These are phyloP conservation scores for Quercus phellos DNA, from an alignment of 331 rosid species.

Conservation along the genomic window DNA sequence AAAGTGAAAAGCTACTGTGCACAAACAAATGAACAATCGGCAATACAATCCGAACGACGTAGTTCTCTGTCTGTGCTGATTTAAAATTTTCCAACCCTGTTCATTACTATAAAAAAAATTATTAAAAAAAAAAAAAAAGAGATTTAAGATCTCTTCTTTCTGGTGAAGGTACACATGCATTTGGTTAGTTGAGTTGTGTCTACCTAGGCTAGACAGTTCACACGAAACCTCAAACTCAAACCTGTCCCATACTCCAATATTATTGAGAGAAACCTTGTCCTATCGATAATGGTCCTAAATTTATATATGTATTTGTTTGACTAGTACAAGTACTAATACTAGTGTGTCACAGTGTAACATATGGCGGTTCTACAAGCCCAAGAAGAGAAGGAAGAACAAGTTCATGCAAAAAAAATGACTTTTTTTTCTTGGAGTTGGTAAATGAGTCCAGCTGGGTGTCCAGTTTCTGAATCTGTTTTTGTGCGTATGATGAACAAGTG, in stretches of 20 bases:
- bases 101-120: neutral
- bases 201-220: no score
- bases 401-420: neutral
- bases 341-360: neutral
- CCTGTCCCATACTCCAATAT: no score
- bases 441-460: neutral
- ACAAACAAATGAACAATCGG: neutral
- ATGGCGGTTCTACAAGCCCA: neutral
- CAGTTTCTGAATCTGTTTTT: neutral
- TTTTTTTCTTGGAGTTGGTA: neutral
- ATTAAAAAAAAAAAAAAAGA: neutral
- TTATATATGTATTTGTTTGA: neutral
- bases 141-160: conserved; percentile 16
- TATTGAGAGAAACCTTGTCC: no score
- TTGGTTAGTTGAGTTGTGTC: no score
- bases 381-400: neutral
- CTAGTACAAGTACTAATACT: neutral
- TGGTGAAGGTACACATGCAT: neutral
- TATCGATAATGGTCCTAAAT: neutral
- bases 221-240: no score
- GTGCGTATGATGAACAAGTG: neutral
- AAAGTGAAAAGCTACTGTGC: neutral
- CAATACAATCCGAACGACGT: neutral
- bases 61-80: no score
- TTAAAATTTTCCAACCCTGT: no score